phyloP scores from a whole-genome alignment of 176 grass and related monocot genomes.

The Alloteropsis semialata region DNA sequence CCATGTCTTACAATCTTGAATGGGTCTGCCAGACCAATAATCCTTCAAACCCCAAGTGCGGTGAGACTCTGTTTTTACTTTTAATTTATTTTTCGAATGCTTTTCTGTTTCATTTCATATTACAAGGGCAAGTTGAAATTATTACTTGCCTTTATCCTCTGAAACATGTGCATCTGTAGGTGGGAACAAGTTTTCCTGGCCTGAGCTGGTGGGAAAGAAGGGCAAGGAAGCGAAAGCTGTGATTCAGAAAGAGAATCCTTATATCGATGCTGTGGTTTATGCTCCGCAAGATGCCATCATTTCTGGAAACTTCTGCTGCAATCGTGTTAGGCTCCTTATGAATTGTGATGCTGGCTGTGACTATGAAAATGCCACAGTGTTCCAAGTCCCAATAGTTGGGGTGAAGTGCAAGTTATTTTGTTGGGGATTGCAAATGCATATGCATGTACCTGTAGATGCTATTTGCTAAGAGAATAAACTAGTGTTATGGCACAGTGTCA shows the following conservation, averaged over 20 bases:
- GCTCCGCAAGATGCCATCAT: neutral
- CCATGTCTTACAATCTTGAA: neutral
- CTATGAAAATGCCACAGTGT: neutral
- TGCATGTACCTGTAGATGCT: neutral
- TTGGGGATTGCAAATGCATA: neutral
- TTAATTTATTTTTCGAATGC: neutral
- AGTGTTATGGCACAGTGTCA: neutral
- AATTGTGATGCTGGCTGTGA: neutral
- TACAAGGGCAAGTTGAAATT: neutral
- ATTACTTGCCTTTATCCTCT: neutral
- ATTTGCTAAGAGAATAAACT: neutral
- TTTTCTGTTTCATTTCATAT: neutral
- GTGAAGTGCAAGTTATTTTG: neutral
- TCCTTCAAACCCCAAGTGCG: neutral
- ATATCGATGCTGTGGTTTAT: neutral
- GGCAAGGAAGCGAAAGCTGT: slow-evolving; percentile 2
- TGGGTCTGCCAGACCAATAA: neutral
- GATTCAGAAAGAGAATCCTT: neutral
- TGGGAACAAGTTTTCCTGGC: neutral
- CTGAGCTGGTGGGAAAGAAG: slow-evolving; percentile 36
- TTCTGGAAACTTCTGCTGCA: slow-evolving; percentile 1
- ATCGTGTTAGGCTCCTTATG: slow-evolving; percentile 21
- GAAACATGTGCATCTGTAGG: neutral
- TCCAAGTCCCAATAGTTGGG: slow-evolving; percentile 14
- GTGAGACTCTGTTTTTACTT: neutral